A percentile compares a stretch with the other conserved stretches of the same genome.
Conservation (phyloP, 2,329 filamentous ascomycete genomes). For the Colletotrichum spaethianum region DNA sequence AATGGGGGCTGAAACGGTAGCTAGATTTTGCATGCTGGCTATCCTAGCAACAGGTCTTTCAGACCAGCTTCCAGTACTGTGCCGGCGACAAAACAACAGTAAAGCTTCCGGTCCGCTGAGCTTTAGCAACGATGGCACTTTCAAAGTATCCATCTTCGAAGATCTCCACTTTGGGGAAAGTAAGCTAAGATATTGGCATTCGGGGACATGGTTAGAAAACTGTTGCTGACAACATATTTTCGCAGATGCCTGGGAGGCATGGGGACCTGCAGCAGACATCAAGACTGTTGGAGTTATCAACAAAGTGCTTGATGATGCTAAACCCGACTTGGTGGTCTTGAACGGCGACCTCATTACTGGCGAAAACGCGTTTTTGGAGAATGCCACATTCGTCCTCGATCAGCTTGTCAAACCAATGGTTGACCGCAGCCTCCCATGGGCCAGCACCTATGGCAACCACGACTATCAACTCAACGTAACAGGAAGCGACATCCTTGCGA, state of each 20-base stretch:
- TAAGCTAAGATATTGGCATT: slow-evolving; percentile 47
- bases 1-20: background rate
- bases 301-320: slow-evolving; percentile 66
- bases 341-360: slow-evolving; percentile 82
- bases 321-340: slow-evolving; percentile 73
- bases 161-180: slow-evolving; percentile 82
- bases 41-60: slow-evolving; percentile 8
- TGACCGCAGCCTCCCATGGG: slow-evolving; percentile 70
- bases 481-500: slow-evolving; percentile 57
- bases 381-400: slow-evolving; percentile 72
- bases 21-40: background rate
- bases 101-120: slow-evolving; percentile 44
- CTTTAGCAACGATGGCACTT: slow-evolving; percentile 61
- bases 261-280: slow-evolving; percentile 67
- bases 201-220: rapidly evolving
- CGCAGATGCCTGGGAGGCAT: slow-evolving; percentile 60
- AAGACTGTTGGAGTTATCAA: slow-evolving; percentile 71
- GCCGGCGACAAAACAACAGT: background rate
- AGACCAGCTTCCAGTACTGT: background rate
- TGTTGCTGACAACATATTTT: background rate
- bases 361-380: slow-evolving; percentile 70
- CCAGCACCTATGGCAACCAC: slow-evolving; percentile 80
- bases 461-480: slow-evolving; percentile 74
- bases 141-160: slow-evolving; percentile 73
- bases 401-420: slow-evolving; percentile 72